These are phyloP conservation scores for Rosa multiflora DNA, from an alignment of 306 rosid genomes.

Conservation along the genomic window DNA sequence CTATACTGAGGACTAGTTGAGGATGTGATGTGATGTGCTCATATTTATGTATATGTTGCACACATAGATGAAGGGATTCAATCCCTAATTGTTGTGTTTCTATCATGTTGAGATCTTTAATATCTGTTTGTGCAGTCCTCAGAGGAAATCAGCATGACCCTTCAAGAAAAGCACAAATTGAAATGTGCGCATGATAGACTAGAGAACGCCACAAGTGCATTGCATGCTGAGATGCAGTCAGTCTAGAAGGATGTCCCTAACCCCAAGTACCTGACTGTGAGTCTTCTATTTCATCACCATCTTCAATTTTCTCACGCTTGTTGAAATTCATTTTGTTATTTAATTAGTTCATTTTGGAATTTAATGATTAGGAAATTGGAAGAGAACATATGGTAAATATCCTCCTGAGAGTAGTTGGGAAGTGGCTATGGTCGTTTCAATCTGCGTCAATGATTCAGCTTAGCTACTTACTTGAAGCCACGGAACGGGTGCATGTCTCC, in stretches of 20 bases:
- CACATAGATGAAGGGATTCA: background rate
- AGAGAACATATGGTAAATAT: background rate
- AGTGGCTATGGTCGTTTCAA: background rate
- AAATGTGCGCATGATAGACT: constrained; percentile 38
- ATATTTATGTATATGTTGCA: background rate
- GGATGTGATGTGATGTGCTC: background rate
- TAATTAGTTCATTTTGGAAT: background rate
- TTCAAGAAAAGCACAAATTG: constrained; percentile 55
- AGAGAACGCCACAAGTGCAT: constrained; percentile 26
- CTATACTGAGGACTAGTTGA: no score
- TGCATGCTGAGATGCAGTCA: constrained; percentile 7
- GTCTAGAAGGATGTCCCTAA: constrained; percentile 18
- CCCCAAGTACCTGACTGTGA: constrained; percentile 15
- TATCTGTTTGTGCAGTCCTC: constrained; percentile 46
- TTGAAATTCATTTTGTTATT: background rate
- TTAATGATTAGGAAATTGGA: background rate
- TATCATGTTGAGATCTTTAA: background rate
- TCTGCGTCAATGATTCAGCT: background rate
- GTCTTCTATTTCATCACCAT: constrained; percentile 18
- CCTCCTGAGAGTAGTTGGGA: background rate
- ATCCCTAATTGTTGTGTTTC: background rate
- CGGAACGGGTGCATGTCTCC: background rate
- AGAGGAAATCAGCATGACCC: constrained; percentile 30
- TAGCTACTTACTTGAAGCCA: background rate
- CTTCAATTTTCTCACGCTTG: background rate